A percentile compares a stretch with the other conserved stretches of the same genome.
phyloP scores from a whole-genome alignment of 2,329 filamentous ascomycete genomes.

The Cordyceps pruinosa region DNA sequence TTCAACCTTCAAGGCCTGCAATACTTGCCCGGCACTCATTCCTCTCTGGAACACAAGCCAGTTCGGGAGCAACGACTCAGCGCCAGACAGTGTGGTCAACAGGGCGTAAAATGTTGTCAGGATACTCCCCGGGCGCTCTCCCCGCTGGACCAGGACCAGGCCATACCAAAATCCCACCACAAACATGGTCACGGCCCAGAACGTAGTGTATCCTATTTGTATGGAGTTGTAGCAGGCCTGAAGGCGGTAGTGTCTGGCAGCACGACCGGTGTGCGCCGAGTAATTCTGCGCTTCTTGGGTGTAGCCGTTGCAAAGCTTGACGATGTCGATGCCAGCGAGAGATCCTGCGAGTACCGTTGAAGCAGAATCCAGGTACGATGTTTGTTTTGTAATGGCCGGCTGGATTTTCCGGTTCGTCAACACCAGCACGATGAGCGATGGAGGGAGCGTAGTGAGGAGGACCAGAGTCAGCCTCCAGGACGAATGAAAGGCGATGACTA shows the following conservation, averaged over 20 bases:
- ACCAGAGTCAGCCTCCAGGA: slow-evolving; percentile 83
- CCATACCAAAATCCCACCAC: slow-evolving; percentile 90
- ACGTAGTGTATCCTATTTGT: slow-evolving; percentile 66
- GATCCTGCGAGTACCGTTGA: slow-evolving; percentile 66
- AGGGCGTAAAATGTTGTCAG: slow-evolving; percentile 82
- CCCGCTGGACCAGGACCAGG: slow-evolving; percentile 56
- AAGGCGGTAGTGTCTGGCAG: slow-evolving; percentile 56
- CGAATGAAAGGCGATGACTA: slow-evolving; percentile 66
- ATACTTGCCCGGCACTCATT: slow-evolving; percentile 60
- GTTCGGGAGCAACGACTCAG: slow-evolving; percentile 69
- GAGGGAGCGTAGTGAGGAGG: slow-evolving; percentile 64
- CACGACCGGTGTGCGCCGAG: slow-evolving; percentile 44
- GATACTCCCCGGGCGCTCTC: slow-evolving; percentile 57
- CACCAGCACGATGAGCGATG: slow-evolving; percentile 55
- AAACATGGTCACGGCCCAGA: slow-evolving; percentile 73
- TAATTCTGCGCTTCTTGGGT: slow-evolving; percentile 64
- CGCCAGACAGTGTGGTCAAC: slow-evolving; percentile 65
- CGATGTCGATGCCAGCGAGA: slow-evolving; percentile 68
- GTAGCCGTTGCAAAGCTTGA: slow-evolving; percentile 80
- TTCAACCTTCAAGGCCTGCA: slow-evolving; percentile 43
- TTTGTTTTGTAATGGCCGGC: slow-evolving; percentile 61
- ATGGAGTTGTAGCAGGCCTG: slow-evolving; percentile 63
- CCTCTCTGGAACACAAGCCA: slow-evolving; percentile 74
- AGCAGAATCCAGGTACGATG: slow-evolving; percentile 58
- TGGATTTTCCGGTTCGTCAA: slow-evolving; percentile 56